These are phyloP conservation scores for Phylloporus sp. DNA, from an alignment of 768 basidiomycete species.

Conservation along the genomic window DNA sequence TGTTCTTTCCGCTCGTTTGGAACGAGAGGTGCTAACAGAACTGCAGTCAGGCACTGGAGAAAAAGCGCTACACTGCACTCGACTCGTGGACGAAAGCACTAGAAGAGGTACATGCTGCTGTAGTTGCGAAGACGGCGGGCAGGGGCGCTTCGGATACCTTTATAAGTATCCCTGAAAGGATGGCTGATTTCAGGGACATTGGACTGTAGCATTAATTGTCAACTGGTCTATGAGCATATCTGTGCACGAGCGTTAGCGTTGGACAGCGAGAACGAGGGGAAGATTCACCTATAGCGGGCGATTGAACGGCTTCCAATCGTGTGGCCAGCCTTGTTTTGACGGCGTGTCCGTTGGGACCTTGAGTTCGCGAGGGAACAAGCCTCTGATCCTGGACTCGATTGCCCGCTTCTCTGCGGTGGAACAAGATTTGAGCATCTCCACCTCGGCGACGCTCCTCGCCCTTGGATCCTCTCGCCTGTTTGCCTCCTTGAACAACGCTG, in stretches of 20 bases:
- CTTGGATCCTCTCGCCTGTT: conserved; percentile 75
- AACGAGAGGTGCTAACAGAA: conserved; percentile 1
- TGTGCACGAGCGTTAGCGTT: conserved; percentile 3
- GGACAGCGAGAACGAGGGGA: not conserved
- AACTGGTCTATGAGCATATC: conserved; percentile 1
- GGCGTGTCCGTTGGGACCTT: conserved; percentile 85
- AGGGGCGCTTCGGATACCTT: conserved; percentile 30
- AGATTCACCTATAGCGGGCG: conserved; percentile 37
- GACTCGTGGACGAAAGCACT: conserved; percentile 81
- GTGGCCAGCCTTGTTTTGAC: conserved; percentile 75
- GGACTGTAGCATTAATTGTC: conserved; percentile 16
- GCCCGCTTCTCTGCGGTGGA: conserved; percentile 63
- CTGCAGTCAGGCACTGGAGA: conserved; percentile 77
- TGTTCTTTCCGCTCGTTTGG: conserved; percentile 6
- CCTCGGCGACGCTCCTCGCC: conserved; percentile 50
- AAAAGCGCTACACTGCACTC: conserved; percentile 77
- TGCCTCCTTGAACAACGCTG: conserved; percentile 61
- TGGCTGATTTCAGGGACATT: conserved; percentile 28
- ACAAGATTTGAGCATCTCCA: conserved; percentile 54
- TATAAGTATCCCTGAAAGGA: conserved; percentile 31
- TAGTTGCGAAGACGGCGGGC: conserved; percentile 65
- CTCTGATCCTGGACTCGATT: conserved; percentile 71
- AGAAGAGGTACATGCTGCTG: conserved; percentile 67
- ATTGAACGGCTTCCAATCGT: conserved; percentile 73
- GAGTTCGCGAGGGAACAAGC: conserved; percentile 84